Evolutionary conservation across 306 rosid genomes (phyloP).

Genomic region (Alnus rubra): DNA sequence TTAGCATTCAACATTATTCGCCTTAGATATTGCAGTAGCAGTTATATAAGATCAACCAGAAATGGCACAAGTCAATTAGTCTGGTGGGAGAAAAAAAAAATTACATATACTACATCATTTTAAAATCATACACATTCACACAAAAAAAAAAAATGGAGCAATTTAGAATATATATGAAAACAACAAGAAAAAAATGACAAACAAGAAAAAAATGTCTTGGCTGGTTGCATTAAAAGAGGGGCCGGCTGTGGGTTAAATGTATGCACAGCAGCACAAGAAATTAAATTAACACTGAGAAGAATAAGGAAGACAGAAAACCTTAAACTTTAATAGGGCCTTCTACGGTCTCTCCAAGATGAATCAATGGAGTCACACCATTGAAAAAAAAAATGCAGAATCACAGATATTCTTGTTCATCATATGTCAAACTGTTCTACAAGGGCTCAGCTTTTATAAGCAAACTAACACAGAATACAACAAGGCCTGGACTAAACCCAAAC

Average conservation of each 20-base stretch:
- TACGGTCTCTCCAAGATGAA: neutral
- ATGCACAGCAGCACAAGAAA: neutral
- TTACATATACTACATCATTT: neutral
- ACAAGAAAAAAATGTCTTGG: neutral
- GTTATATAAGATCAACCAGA: neutral
- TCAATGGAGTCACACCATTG: neutral
- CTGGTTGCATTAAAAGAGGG: neutral
- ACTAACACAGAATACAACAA: neutral
- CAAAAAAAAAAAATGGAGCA: neutral
- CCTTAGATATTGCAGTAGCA: neutral
- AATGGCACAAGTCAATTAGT: neutral
- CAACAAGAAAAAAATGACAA: too few relatives aligned
- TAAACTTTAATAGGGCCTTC: neutral
- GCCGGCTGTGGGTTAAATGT: neutral
- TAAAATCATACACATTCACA: neutral
- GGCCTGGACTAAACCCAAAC: neutral
- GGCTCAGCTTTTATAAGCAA: neutral
- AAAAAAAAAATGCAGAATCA: neutral
- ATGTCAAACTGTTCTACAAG: neutral
- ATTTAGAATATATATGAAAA: too few relatives aligned
- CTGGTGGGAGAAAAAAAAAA: neutral
- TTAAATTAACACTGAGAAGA: too few relatives aligned
- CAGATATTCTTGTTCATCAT: neutral
- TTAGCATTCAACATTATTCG: neutral
- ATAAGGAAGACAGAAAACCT: neutral